Conservation (phyloP, 2,329 filamentous ascomycete species). For the Paracoccidioides lutzii region DNA sequence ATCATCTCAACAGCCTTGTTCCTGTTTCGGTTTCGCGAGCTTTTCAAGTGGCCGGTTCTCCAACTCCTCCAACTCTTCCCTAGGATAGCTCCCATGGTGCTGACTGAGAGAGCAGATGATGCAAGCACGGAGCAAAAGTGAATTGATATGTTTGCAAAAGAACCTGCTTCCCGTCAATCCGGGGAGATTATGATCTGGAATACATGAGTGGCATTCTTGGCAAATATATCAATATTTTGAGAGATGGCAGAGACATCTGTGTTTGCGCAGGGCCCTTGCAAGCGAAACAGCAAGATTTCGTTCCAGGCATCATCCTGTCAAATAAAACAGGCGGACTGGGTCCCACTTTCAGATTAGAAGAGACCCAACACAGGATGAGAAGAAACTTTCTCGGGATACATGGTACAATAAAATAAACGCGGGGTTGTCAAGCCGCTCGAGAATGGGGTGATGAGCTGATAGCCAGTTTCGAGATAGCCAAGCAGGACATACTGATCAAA, state of each 20-base stretch:
- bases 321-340: too few species aligned
- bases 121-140: neutral
- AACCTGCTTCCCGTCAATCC: neutral
- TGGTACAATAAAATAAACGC: too few species aligned
- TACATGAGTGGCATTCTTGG: neutral
- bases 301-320: too few species aligned
- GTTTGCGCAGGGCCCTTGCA: neutral
- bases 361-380: too few species aligned
- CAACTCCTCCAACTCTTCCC: neutral
- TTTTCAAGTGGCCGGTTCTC: slow-evolving; percentile 2
- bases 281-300: neutral
- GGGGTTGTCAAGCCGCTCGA: too few species aligned
- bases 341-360: too few species aligned
- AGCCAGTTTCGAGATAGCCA: too few species aligned
- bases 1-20: slow-evolving; percentile 5
- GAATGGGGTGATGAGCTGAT: too few species aligned
- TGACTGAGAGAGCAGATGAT: neutral
- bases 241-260: neutral
- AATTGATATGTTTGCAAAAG: neutral
- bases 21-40: neutral
- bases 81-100: neutral
- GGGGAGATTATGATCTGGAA: neutral
- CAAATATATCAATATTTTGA: neutral
- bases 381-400: too few species aligned
- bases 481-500: too few species aligned